Base-by-base conservation (phyloP, 2,329 filamentous ascomycete species). In the Orbilia ellipsospora region DNA sequence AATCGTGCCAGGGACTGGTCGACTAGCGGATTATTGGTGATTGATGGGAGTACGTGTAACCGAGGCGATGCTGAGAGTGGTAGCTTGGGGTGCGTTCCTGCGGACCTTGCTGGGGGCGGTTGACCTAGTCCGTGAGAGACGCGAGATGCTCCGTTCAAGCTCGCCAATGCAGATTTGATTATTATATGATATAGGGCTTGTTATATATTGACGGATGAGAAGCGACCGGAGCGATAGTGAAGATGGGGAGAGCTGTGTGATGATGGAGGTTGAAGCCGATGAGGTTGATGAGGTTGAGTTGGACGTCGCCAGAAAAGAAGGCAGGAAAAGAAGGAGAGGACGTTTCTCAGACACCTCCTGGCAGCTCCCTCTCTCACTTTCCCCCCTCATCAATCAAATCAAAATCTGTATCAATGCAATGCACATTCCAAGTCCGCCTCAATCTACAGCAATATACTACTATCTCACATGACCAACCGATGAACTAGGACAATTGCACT, bases 41-140 rank as follows among this genome's bases (percentile, higher is more conserved):
- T 59, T 42, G 36, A 57, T 57, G 59, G 31, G 63, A 60, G 57
- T 59, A 62, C 50, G 57, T 75, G 72, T 69, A 69, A 61, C 64
- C 52, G 72, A 60, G 72, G 59, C 55, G 64, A 60, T 64, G 63
- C 50, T 42, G 70, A 54, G 42, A 23, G 20, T 36, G 42, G 44
- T 15, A 69, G 72, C 64, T 65, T 51, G 54, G 23, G 31, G 60
- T 20, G 52, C 40, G 40, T 61, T 64, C 72, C 59, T 64, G 63
- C 36, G 54, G 44, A 44, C 44, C 44, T 12, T 23, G 48, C 16
- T 52, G 48, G 15, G 16, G 65, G 23, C 1, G 56, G 55, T 45
- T 26, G 40, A 50, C 20, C 31, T 28, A 42, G 26, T 52, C 40
- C 64, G 59, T 45, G 61, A 31, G 57, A 62, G 45, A 62, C 50